Base-by-base conservation (phyloP, 2,329 filamentous ascomycete genomes). In the Xenoacremonium recifei region DNA sequence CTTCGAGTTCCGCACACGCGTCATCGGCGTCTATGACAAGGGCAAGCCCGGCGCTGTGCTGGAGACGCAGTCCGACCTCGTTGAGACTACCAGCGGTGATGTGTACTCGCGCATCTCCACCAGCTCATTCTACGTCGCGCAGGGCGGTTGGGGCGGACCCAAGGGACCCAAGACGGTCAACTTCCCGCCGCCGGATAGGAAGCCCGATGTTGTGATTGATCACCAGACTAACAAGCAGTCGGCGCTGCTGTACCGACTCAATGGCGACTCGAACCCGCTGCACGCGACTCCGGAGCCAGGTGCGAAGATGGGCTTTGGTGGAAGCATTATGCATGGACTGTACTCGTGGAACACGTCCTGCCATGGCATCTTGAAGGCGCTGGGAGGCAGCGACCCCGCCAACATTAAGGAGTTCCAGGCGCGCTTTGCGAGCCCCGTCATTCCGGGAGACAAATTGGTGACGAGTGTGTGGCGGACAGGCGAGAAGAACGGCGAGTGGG, bases 221-320 rank as follows among this genome's bases (percentile, higher is more conserved):
- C 78, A 85, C 57, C 84, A 89, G 66, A 89, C 86, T 4, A 86
- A 72, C 19, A 61, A 71, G 39, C 82, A 91, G 70, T 87, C 87
- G 4, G 81, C 88, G 7, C 78, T 87, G 49, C 72, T 93, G 41
- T 93, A 93, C 67, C 79, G 89, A 49, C 77, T 96, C 37, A 96
- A 95, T 57, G 90, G 90, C 52, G 91, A 96, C 71, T 96, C 96
- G 70, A 96, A 96, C 72, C 91, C 90, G 20, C 82, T 96, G 25
- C 90, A 96, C 63, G 89, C 89, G 6, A 87, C 87, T 15, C 89
- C 89, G 11, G 87, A 89, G 68, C 88, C 89, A 0, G 89, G 89
- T 47, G 70, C 80, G 67, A 85, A 89, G 70, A 95, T 96, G 88
- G 90, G 91, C 46, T 96, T 95, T 55, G 88, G 89, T 20, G 90